Conservation (phyloP, 805 yeast species). For the Candida tibetensis region DNA sequence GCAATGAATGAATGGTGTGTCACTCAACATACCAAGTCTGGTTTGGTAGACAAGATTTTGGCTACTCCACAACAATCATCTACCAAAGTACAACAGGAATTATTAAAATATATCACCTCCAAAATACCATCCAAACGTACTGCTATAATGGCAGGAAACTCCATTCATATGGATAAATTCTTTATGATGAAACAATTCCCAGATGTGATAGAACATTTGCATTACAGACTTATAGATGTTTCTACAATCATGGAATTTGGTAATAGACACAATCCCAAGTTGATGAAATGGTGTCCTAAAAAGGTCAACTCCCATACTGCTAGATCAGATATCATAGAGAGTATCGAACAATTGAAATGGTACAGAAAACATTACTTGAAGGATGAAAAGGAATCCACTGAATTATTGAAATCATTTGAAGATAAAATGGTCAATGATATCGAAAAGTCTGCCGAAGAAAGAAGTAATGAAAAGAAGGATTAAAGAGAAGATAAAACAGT, state of each 20-base stretch:
- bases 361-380: slow-evolving; percentile 64
- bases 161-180: slow-evolving; percentile 86
- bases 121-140: slow-evolving; percentile 50
- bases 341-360: slow-evolving; percentile 80
- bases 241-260: slow-evolving; percentile 82
- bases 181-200: slow-evolving; percentile 88
- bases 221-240: slow-evolving; percentile 86
- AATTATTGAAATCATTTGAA: slow-evolving; percentile 5
- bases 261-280: slow-evolving; percentile 66
- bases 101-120: slow-evolving; percentile 57
- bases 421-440: neutral
- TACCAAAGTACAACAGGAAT: slow-evolving; percentile 60
- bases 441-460: neutral
- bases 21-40: slow-evolving; percentile 71
- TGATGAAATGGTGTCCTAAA: slow-evolving; percentile 55
- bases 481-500: too few relatives aligned
- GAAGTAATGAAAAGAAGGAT: too few relatives aligned
- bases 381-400: slow-evolving; percentile 16
- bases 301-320: slow-evolving; percentile 85
- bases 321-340: slow-evolving; percentile 79
- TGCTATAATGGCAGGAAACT: slow-evolving; percentile 86
- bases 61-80: slow-evolving; percentile 51
- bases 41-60: slow-evolving; percentile 71
- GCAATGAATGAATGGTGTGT: slow-evolving; percentile 88
- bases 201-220: slow-evolving; percentile 52